Conservation (phyloP, 73 alveolate species). For the Uronychia binucleata region DNA sequence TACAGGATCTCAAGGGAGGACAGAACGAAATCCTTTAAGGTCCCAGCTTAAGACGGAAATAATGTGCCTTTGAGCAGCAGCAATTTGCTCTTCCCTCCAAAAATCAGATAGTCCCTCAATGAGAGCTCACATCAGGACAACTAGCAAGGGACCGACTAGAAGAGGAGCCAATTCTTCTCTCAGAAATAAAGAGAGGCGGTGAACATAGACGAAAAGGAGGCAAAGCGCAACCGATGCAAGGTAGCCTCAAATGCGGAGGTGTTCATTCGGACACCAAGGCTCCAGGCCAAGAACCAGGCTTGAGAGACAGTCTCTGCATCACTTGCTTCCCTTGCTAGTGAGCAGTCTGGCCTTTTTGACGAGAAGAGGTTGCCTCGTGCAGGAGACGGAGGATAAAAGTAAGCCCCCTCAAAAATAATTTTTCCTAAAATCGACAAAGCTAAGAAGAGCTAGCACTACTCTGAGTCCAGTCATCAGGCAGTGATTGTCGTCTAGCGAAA, state of each 20-base stretch:
- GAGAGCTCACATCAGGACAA: not conserved
- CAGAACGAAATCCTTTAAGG: no score
- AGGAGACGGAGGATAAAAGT: not conserved
- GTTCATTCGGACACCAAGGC: not conserved
- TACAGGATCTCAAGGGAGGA: no score
- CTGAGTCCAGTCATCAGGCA: no score
- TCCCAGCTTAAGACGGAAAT: no score
- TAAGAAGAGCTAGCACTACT: not conserved
- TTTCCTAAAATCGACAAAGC: not conserved
- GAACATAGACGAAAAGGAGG: not conserved
- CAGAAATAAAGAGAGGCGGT: not conserved
- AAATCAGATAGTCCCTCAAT: no score
- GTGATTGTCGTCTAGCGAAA: not conserved
- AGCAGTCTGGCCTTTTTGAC: not conserved
- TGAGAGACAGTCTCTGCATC: not conserved
- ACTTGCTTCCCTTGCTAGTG: not conserved
- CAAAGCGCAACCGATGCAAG: not conserved
- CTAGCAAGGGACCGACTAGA: not conserved
- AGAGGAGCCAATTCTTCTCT: no score
- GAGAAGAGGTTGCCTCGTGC: not conserved
- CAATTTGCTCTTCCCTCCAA: no score
- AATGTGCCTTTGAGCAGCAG: no score
- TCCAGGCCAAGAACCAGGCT: not conserved
- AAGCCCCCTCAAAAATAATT: not conserved
- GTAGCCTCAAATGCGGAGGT: not conserved